Base-by-base conservation (phyloP, 1,284 basidiomycete species). In the Erythrobasidium hasegawianum region DNA sequence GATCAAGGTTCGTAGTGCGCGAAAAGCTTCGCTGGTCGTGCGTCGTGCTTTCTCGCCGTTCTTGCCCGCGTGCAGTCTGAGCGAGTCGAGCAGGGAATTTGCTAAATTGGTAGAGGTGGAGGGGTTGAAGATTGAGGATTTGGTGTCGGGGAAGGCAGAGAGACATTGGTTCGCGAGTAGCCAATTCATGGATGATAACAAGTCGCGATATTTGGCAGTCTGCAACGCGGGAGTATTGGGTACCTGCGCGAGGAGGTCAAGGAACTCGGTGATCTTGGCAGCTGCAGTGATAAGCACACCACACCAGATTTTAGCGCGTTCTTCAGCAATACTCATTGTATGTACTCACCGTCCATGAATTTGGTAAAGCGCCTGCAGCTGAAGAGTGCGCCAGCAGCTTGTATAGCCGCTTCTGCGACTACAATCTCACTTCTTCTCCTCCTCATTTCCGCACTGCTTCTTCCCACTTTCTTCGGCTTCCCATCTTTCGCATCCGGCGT, bases 371-470 rank as follows among this genome's bases (percentile, higher is more conserved):
- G 62, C 29, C 55, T 29, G 39, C 62, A 65, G 16, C 53, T 27
- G 14, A 65, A 29, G 8, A 65, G 29, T 13, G 62, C 54, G 2
- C 62, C 62, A 16, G 54, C 45, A 39, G 55, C 55, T 45, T 65
- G 62, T 41, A 65, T 27, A 22, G 62, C 62, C 41, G 62, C 62
- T 52, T 65, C 62, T 11, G 56, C 62, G 20, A 65, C 45, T n/a
- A 49, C 47, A 47, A 65, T 40, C 54, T 65, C 62, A 16, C 54
- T 65, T 20, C 62, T 57, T 29, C 62, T 33, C 27, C 62, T 33
- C 41, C 62, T 26, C 62, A 65, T 65, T 29, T 65, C 62, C 8
- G 41, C 45, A 9, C 55, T 57, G 39, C 55, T 58, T 38, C 62
- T 57, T 14, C 62, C 62, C 1, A 58, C 26, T 9, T 55, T 20